phyloP scores from a whole-genome alignment of 176 grass and related monocot genomes.

The Avena atlantica region DNA sequence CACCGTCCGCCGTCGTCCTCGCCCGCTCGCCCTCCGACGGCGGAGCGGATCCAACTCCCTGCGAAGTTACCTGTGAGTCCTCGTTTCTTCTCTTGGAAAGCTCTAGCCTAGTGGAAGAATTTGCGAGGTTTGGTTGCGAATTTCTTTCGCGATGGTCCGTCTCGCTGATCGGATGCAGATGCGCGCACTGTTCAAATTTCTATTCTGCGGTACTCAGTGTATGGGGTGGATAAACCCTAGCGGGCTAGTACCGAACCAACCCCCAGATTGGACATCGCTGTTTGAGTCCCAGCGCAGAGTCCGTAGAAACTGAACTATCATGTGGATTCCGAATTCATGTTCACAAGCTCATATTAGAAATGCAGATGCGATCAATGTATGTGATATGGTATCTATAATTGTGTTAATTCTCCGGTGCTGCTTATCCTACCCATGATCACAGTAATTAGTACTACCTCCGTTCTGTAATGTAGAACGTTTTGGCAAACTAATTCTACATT shows the following conservation, averaged over 20 bases:
- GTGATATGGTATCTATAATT: background rate
- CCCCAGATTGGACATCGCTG: background rate
- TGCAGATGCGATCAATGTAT: background rate
- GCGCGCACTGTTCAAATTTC: background rate
- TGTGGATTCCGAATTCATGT: background rate
- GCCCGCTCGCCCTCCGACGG: background rate
- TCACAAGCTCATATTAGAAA: slow-evolving; percentile 10
- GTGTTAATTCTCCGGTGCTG: background rate
- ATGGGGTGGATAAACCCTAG: background rate
- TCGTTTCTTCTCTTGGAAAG: slow-evolving; percentile 19
- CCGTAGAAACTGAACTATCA: slow-evolving; percentile 1
- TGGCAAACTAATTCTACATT: too few species aligned
- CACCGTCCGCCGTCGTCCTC: slow-evolving; percentile 25
- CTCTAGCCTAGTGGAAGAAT: slow-evolving; percentile 9
- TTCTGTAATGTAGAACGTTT: too few species aligned
- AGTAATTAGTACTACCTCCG: background rate
- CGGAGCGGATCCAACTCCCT: slow-evolving; percentile 46
- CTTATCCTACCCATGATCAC: background rate
- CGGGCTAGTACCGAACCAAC: background rate
- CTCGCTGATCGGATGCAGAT: slow-evolving; percentile 33
- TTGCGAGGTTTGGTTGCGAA: slow-evolving; percentile 23
- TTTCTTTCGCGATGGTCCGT: background rate
- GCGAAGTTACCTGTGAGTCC: slow-evolving; percentile 64
- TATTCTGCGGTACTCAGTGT: background rate
- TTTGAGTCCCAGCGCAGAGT: slow-evolving; percentile 33